Evolutionary conservation across 305 asterid species (phyloP), one percentile per base, ranked within the genome.

Genomic region (Stenogyne calaminthoides): DNA sequence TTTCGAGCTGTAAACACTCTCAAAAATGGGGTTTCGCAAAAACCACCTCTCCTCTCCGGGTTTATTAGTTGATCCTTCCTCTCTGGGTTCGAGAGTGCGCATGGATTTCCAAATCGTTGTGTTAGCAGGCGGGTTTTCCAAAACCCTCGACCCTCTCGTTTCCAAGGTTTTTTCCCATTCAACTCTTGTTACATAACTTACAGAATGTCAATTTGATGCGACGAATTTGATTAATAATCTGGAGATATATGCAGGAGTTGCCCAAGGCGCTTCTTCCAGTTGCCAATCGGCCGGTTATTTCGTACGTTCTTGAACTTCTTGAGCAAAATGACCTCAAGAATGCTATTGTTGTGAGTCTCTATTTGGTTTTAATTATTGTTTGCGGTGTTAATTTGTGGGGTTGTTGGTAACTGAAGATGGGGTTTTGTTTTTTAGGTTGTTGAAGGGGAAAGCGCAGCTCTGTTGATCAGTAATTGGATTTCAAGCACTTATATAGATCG

Each of bases 81-180:
- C 51, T 47, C 37, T 8, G 3, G 18, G 58, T 9, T 60, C 34
- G 42, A 15, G 49, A 34, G 39, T 29, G 47, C 36, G 34, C 37
- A 92, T 95, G 98, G 98, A 95, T 85, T 92, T 95, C 80, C 98
- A 95, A 69, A 96, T 88, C n/a, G 94, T 95, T 64, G 98, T 95
- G 7, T 82, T 95, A 64, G 98, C 97, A 0, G 98, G 99, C 69
- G 99, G 98, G 74, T 88, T 86, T 77, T 88, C 95, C 15, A 90
- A 89, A 84, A 75, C 84, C 64, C 91, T 95, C 19, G 87, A 84
- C 29, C 99, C 99, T 76, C 92, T 95, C 46, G 96, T 90, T 70
- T 95, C 99, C 66, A 89, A 89, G 98, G 99, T 90, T 15, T 7
- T 60, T 55, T 9, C 40, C 44, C 9, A 3, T 71, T 32, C 47